Percentiles rank a stretch among this genome's conserved stretches.
Conservation (phyloP, 2,329 filamentous ascomycete species). For the Phyllosticta citribraziliensis region DNA sequence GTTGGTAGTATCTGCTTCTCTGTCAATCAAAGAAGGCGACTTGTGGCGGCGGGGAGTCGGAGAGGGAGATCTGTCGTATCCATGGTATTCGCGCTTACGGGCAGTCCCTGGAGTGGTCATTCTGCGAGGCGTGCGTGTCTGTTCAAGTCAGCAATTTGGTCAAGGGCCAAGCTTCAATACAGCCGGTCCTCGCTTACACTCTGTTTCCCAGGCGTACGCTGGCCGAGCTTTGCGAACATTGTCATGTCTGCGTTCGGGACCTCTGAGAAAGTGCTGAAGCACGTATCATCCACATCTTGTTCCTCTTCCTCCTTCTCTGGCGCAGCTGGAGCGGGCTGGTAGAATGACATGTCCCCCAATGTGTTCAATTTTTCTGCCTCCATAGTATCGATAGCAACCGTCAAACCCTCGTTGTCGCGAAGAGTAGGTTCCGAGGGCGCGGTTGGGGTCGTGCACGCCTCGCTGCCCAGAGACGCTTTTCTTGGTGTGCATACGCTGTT, state of each 20-base stretch:
- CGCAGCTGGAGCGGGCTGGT: conserved; percentile 12
- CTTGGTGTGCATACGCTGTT: conserved; percentile 11
- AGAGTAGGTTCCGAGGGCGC: conserved; percentile 17
- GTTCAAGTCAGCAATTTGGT: neutral
- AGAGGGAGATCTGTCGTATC: conserved; percentile 33
- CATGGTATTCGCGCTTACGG: conserved; percentile 32
- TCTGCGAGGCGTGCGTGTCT: conserved; percentile 11
- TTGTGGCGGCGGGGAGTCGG: conserved; percentile 45
- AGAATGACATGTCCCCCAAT: conserved; percentile 17
- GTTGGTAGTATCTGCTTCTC: conserved; percentile 55
- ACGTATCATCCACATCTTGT: conserved; percentile 52
- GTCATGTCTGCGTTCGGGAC: conserved; percentile 70
- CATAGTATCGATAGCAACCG: conserved; percentile 26
- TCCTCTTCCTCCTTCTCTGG: conserved; percentile 17
- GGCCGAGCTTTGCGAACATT: conserved; percentile 62
- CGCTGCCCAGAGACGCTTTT: conserved; percentile 13
- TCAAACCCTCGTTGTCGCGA: conserved; percentile 30
- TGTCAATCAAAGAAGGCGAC: conserved; percentile 27
- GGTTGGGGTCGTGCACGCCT: conserved; percentile 13
- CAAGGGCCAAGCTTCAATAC: neutral
- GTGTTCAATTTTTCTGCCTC: conserved; percentile 17
- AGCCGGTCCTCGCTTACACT: neutral
- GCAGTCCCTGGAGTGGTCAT: conserved; percentile 40
- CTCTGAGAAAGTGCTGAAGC: conserved; percentile 80
- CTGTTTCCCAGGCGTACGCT: conserved; percentile 40